These are phyloP conservation scores for Oryza meyeriana DNA, from an alignment of 176 grass and related monocot species.

Conservation along the genomic window DNA sequence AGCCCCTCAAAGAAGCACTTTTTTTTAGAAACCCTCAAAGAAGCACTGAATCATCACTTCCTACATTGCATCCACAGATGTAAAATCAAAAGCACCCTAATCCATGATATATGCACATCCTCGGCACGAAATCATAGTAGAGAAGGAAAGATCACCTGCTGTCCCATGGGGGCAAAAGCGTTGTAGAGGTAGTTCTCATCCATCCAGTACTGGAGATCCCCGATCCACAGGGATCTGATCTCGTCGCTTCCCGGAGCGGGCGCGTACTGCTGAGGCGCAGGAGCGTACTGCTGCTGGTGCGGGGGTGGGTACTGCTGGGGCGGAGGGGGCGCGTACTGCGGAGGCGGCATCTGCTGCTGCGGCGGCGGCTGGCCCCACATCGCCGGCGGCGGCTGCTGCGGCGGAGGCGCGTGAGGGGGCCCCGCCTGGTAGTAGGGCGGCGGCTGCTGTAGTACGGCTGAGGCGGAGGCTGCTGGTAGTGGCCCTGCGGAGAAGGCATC, in stretches of 20 bases:
- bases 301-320: constrained; percentile 30
- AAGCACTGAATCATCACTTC: not conserved
- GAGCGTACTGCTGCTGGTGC: constrained; percentile 46
- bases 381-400: constrained; percentile 25
- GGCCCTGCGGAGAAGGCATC: not conserved
- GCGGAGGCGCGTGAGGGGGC: not conserved
- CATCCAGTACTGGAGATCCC: constrained; percentile 94
- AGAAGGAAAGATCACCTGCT: constrained; percentile 38
- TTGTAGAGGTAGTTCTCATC: constrained; percentile 67
- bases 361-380: constrained; percentile 17
- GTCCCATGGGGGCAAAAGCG: constrained; percentile 49
- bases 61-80: not conserved
- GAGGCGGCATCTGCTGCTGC: constrained; percentile 12
- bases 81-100: not conserved
- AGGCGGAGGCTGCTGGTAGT: constrained; percentile 11
- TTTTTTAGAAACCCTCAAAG: too few species aligned
- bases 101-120: not conserved
- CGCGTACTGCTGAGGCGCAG: constrained; percentile 30
- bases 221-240: constrained; percentile 82
- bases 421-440: constrained; percentile 39
- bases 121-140: not conserved
- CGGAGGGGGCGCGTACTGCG: constrained; percentile 30
- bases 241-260: constrained; percentile 37
- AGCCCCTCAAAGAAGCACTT: too few species aligned
- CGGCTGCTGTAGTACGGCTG: constrained; percentile 26